Percentiles rank a stretch among this genome's conserved stretches.
Evolutionary conservation across 1,139 yeast genomes (phyloP).

Genomic region (Yamadazyma dendronema): DNA sequence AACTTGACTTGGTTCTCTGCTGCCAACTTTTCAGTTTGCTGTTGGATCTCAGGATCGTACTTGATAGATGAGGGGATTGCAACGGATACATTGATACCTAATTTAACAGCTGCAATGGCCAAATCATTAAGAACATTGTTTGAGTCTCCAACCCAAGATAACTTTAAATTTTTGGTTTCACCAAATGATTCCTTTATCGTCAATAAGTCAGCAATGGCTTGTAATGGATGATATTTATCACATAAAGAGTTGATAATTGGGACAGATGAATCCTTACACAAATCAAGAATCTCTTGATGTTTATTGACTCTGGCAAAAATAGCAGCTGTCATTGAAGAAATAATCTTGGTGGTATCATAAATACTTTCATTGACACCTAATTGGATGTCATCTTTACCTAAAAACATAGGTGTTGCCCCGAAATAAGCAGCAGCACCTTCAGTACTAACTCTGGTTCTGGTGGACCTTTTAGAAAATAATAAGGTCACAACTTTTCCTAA

Average conservation of each 20-base stretch:
- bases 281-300: slow-evolving; percentile 77
- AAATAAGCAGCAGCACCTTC: slow-evolving; percentile 94
- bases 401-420: slow-evolving; percentile 95
- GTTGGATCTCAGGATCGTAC: slow-evolving; percentile 56
- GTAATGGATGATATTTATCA: slow-evolving; percentile 91
- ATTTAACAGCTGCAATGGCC: slow-evolving; percentile 83
- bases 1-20: slow-evolving; percentile 53
- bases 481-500: slow-evolving; percentile 81
- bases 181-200: slow-evolving; percentile 82
- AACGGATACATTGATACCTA: slow-evolving; percentile 79
- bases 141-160: slow-evolving; percentile 97
- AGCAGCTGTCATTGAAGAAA: slow-evolving; percentile 93
- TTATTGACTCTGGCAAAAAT: slow-evolving; percentile 92
- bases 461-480: slow-evolving; percentile 85
- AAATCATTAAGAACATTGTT: slow-evolving; percentile 93
- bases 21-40: slow-evolving; percentile 54
- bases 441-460: slow-evolving; percentile 89
- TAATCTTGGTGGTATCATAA: slow-evolving; percentile 83
- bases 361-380: slow-evolving; percentile 90
- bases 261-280: slow-evolving; percentile 73
- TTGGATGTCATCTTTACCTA: slow-evolving; percentile 95
- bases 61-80: slow-evolving; percentile 79
- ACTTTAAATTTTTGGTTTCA: slow-evolving; percentile 58
- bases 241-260: slow-evolving; percentile 94
- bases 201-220: slow-evolving; percentile 87